Conservation (phyloP, 371 early-diverging fungal species). For the Chytridiales sp. region DNA sequence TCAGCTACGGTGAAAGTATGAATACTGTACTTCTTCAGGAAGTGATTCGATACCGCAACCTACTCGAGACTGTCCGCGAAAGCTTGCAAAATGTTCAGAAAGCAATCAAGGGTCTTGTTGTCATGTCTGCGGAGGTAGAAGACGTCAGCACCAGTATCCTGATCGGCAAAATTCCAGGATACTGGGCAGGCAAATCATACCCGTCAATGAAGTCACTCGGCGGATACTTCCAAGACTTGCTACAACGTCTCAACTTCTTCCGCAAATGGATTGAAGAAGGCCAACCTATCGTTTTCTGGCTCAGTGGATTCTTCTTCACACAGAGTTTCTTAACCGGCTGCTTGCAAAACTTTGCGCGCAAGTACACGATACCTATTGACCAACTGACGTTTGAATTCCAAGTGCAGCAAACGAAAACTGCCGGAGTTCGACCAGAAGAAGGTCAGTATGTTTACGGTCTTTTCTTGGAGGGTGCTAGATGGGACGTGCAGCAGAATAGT, state of each 20-base stretch:
- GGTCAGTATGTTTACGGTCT: slow-evolving; percentile 54
- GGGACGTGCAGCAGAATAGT: slow-evolving; percentile 47
- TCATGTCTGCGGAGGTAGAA: slow-evolving; percentile 57
- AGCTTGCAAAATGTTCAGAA: slow-evolving; percentile 53
- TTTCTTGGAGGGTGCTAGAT: slow-evolving; percentile 56
- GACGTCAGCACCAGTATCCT: slow-evolving; percentile 50
- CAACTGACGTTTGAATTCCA: slow-evolving; percentile 48
- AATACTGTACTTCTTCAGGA: slow-evolving; percentile 58
- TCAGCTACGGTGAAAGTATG: slow-evolving; percentile 55
- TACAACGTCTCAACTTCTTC: slow-evolving; percentile 48
- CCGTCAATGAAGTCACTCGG: slow-evolving; percentile 56
- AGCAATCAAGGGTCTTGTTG: slow-evolving; percentile 58
- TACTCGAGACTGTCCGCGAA: slow-evolving; percentile 50
- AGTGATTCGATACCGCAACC: slow-evolving; percentile 48
- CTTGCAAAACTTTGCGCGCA: slow-evolving; percentile 57
- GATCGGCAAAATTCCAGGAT: slow-evolving; percentile 47
- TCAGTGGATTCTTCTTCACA: slow-evolving; percentile 59
- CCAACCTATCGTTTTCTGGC: slow-evolving; percentile 58
- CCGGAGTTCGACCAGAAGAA: slow-evolving; percentile 56
- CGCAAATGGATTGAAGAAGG: slow-evolving; percentile 50
- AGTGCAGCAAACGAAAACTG: slow-evolving; percentile 44
- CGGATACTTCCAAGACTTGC: slow-evolving; percentile 49
- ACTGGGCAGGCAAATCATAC: slow-evolving; percentile 53
- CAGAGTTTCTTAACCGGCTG: slow-evolving; percentile 54
- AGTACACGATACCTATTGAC: slow-evolving; percentile 56